Evolutionary conservation across 208 protist genomes (phyloP).

Genomic region (Crithidia bombi): DNA sequence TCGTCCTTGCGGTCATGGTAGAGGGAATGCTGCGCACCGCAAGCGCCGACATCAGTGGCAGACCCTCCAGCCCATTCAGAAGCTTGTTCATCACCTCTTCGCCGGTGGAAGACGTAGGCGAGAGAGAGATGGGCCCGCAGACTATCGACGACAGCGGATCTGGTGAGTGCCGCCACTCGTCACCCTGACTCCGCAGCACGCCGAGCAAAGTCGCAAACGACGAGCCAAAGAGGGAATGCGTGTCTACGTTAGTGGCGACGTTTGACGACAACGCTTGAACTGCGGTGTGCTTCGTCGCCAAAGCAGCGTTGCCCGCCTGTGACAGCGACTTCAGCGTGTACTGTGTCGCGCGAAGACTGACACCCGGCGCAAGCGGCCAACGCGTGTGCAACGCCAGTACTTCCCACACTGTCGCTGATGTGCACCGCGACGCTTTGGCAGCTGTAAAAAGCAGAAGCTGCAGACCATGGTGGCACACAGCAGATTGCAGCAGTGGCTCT

Average conservation of each 20-base stretch:
- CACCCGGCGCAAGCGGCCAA: conserved; percentile 21
- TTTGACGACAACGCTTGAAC: conserved; percentile 1
- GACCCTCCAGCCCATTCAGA: background rate
- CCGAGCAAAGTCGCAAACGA: background rate
- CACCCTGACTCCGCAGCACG: conserved; percentile 2
- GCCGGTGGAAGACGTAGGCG: background rate
- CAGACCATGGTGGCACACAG: conserved; percentile 18
- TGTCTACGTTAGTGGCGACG: background rate
- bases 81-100: conserved; percentile 2
- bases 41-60: conserved; percentile 14
- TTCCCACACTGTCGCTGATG: background rate
- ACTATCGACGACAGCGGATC: background rate
- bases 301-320: background rate
- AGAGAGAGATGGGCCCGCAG: background rate
- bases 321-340: conserved; percentile 3
- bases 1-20: background rate
- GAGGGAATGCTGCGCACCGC: background rate
- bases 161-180: background rate
- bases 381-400: conserved; percentile 18
- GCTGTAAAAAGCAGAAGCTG: conserved; percentile 23
- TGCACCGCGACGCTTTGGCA: background rate
- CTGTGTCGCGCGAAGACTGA: conserved; percentile 4
- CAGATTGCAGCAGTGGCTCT: background rate
- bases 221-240: too few relatives aligned
- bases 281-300: conserved; percentile 12